Evolutionary conservation across 2,329 filamentous ascomycete species (phyloP), one percentile per base, ranked within the genome.

Genomic region (Xylaria sp.): DNA sequence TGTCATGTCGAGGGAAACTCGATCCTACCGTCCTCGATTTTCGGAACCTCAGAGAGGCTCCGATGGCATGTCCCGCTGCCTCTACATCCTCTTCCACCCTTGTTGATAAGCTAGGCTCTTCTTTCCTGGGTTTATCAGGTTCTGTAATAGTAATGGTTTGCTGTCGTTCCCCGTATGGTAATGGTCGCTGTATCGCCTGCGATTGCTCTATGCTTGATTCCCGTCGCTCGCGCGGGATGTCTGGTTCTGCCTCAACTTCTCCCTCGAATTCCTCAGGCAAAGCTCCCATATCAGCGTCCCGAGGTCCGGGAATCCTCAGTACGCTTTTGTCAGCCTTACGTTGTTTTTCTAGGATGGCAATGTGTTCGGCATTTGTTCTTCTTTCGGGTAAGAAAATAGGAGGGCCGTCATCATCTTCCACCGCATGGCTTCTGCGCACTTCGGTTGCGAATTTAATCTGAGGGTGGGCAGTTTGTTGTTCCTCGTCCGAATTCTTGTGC

Each of bases 261-360:
- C 78, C 77, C 3, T 79, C 76, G 1, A 89, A 78, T 33, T 84
- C 81, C 63, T 83, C 82, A 1, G 94, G 94, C 10, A 89, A 83
- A 67, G 93, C 85, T 29, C 95, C 96, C 57, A 89, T 88, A 73
- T 99, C 96, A 55, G 91, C 94, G 75, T 98, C 96, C 73, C 94
- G 86, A 0, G 96, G 96, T 22, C 94, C 94, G 0, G 96, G 96
- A 73, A 99, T 98, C 45, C 93, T 90, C 49, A 98, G 81, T 0
- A 94, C 89, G 60, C 89, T 90, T 63, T 92, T 90, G 68, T 89
- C 88, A 1, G 84, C 84, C 63, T 92, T 90, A 42, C 94, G 88
- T 77, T 97, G 95, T 36, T 91, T 90, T 77, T 97, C 89, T 15
- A 97, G 78, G 73, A 98, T 96, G 5, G 92, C 92, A 74, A 97